Conservation (phyloP, 805 yeast species). For the Grigorovia transvaalensis region DNA sequence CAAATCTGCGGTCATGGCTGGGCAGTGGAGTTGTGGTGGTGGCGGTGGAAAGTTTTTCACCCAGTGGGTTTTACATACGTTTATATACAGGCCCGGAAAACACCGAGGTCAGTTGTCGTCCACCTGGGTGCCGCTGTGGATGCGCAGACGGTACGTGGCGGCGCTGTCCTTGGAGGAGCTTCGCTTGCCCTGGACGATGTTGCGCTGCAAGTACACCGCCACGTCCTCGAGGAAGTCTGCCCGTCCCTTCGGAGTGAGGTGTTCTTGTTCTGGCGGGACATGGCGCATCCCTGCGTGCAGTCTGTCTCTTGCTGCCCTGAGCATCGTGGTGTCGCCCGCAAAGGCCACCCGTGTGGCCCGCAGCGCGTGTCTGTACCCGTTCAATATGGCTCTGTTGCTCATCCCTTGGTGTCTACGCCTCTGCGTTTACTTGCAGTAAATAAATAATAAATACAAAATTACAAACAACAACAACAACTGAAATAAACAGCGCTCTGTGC, state of each 20-base stretch:
- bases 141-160: slow-evolving; percentile 38
- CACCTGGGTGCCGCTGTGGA: slow-evolving; percentile 74
- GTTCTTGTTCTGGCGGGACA: slow-evolving; percentile 40
- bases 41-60: too few relatives aligned
- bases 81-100: not conserved
- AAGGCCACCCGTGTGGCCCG: slow-evolving; percentile 60
- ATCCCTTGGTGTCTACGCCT: not conserved
- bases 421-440: too few relatives aligned
- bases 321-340: slow-evolving; percentile 32
- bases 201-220: slow-evolving; percentile 54
- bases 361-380: slow-evolving; percentile 50
- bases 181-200: slow-evolving; percentile 78
- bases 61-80: too few relatives aligned
- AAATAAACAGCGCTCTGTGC: too few relatives aligned
- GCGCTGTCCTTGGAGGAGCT: slow-evolving; percentile 12
- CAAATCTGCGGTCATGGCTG: slow-evolving; percentile 5
- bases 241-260: slow-evolving; percentile 34
- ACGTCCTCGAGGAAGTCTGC: slow-evolving; percentile 56
- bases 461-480: too few relatives aligned
- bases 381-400: not conserved
- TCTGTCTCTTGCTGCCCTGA: slow-evolving; percentile 49
- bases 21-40: not conserved
- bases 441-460: too few relatives aligned
- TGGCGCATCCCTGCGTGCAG: slow-evolving; percentile 40
- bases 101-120: slow-evolving; percentile 53